These are phyloP conservation scores for Rhodocollybia butyracea DNA, from an alignment of 768 basidiomycete species.

Conservation along the genomic window DNA sequence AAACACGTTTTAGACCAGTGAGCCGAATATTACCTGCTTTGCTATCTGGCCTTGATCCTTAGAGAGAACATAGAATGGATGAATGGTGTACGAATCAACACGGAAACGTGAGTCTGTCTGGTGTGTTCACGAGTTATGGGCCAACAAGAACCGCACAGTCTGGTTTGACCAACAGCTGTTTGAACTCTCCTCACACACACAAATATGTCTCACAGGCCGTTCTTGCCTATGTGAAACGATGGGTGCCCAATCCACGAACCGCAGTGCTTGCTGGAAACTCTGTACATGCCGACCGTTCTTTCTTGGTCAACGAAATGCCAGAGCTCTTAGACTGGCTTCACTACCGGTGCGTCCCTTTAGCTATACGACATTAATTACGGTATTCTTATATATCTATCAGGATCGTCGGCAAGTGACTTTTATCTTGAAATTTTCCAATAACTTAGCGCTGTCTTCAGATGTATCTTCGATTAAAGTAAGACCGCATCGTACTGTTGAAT, in stretches of 20 bases:
- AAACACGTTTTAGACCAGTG: conserved; percentile 69
- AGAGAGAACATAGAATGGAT: conserved; percentile 59
- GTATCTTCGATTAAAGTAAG: conserved; percentile 80
- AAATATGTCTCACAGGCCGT: conserved; percentile 60
- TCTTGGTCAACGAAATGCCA: conserved; percentile 78
- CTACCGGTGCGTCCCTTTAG: conserved; percentile 52
- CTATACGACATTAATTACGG: neutral
- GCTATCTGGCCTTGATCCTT: neutral
- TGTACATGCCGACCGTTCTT: conserved; percentile 76
- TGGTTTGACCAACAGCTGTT: conserved; percentile 77
- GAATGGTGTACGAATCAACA: conserved; percentile 88
- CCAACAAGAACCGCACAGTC: no score
- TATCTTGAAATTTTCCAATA: neutral
- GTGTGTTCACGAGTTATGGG: neutral
- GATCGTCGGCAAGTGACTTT: conserved; percentile 58
- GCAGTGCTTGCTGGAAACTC: conserved; percentile 86
- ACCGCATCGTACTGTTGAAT: neutral
- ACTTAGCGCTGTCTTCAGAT: conserved; percentile 38
- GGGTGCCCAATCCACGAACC: conserved; percentile 65
- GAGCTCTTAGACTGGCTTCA: conserved; percentile 76
- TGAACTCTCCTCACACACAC: conserved; percentile 63
- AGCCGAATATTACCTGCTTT: conserved; percentile 15
- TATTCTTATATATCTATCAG: conserved; percentile 30
- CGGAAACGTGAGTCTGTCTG: conserved; percentile 50
- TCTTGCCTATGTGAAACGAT: conserved; percentile 76